Base-by-base conservation (phyloP, 768 basidiomycete genomes). In the Suillus sp. region DNA sequence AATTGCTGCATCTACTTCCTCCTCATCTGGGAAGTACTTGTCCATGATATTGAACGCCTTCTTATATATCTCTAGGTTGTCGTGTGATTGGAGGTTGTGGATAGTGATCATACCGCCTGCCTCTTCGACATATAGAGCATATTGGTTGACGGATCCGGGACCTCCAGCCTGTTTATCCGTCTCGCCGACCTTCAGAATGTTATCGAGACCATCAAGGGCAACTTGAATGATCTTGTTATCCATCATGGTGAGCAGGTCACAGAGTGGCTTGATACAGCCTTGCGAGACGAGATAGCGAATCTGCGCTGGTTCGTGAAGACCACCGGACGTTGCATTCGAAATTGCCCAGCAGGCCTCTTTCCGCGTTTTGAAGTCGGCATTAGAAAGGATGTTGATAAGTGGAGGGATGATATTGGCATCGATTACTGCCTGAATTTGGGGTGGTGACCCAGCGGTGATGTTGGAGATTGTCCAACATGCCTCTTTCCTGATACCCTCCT, bases 271-370 rank as follows among this genome's bases (percentile, higher is more conserved):
- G 80, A 99, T 98, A 81, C 95, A 97, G 37, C 97, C 97, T 76
- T 99, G 97, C 27, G 88, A 84, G 61, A 99, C 97, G 63, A 99
- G 92, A 79, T 99, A 99, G 60, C 97, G 91, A 71, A 99, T 99
- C 75, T 99, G 96, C 34, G 90, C 80, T 35, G 97, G 97, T 74
- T 99, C 96, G 72, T 96, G 95, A 30, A 98, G 85, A 64, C 95
- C 97, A 66, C 97, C 97, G 43, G 96, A 97, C 27, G 97, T 99
- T 7, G 97, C 97, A 77, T 99, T 99, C 47, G 95, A 97, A 70
- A 99, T 94, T 11, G 97, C 97, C 97, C 97, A 99, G 81, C 96
- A 99, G 2, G 97, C 97, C 78, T 99, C 97, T 79, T 99, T 99
- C 76, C 93, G 89, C 53, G 97, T 98, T 83, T 98, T 99, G 85